Evolutionary conservation across 495 filamentous ascomycete genomes (phyloP).

Genomic region (Hyaloscypha hepaticicola): DNA sequence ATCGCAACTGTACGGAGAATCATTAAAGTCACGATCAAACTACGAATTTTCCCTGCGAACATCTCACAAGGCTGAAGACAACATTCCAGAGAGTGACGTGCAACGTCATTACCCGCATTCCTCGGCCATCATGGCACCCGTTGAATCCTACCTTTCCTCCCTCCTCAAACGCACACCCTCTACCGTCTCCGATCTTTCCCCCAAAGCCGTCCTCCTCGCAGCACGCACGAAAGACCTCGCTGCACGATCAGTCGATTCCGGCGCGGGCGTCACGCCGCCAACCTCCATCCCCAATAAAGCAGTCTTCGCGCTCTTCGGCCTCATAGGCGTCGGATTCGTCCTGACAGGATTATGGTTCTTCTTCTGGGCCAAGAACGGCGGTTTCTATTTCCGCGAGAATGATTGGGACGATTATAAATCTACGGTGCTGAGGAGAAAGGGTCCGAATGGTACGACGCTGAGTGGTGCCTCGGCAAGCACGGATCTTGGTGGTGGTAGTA

Average conservation of each 20-base stretch:
- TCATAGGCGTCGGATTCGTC: conserved; percentile 78
- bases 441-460: conserved; percentile 80
- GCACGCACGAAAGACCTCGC: conserved; percentile 22
- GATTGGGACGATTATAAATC: conserved; percentile 99
- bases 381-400: conserved; percentile 76
- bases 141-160: conserved; percentile 18
- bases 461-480: conserved; percentile 79
- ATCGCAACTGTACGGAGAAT: neutral
- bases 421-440: conserved; percentile 89
- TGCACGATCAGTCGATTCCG: conserved; percentile 17
- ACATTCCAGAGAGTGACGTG: conserved; percentile 12
- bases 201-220: conserved; percentile 11
- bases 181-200: conserved; percentile 16
- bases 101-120: conserved; percentile 21
- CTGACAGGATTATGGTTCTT: conserved; percentile 89
- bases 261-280: conserved; percentile 57
- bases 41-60: neutral
- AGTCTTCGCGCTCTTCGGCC: conserved; percentile 79
- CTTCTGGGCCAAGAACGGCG: conserved; percentile 96
- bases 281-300: conserved; percentile 78
- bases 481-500: conserved; percentile 64
- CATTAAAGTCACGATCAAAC: neutral
- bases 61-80: neutral
- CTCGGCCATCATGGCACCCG: conserved; percentile 27
- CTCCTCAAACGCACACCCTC: conserved; percentile 26